Conservation (phyloP, 805 yeast genomes). For the Brettanomyces nanus region DNA sequence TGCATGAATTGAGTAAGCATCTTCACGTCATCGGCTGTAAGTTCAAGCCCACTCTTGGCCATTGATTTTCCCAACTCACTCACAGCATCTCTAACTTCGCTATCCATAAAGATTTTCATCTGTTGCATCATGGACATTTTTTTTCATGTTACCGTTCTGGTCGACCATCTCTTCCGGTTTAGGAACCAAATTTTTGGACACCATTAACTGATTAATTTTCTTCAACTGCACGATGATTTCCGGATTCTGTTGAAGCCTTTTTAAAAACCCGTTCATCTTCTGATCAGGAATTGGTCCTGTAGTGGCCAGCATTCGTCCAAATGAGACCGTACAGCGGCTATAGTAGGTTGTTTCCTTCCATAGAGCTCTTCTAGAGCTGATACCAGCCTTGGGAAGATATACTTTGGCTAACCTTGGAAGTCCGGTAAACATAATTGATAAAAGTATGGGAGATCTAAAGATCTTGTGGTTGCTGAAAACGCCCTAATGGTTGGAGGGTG, state of each 20-base stretch:
- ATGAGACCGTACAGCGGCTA: not conserved
- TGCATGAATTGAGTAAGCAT: slow-evolving; percentile 16
- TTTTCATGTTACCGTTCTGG: slow-evolving; percentile 3
- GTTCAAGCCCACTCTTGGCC: slow-evolving; percentile 16
- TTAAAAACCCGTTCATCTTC: not conserved
- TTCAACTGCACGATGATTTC: slow-evolving; percentile 28
- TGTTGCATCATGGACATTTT: slow-evolving; percentile 18
- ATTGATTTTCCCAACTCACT: slow-evolving; percentile 16
- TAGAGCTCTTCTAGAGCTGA: not conserved
- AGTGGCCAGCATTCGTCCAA: not conserved
- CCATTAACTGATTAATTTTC: slow-evolving; percentile 23
- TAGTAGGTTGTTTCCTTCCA: not conserved
- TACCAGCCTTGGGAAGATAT: no score
- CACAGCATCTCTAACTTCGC: slow-evolving; percentile 19
- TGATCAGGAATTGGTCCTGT: not conserved
- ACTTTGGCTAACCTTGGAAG: no score
- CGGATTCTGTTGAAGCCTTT: slow-evolving; percentile 15
- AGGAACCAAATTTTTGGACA: slow-evolving; percentile 16
- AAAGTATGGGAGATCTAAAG: no score
- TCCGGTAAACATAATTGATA: no score
- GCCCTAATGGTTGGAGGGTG: no score
- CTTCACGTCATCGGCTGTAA: slow-evolving; percentile 21
- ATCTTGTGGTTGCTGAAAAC: no score
- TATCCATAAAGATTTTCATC: slow-evolving; percentile 21
- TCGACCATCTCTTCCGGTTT: slow-evolving; percentile 5